A percentile compares a stretch with the other conserved stretches of the same genome.
Evolutionary conservation across 2,329 filamentous ascomycete species (phyloP).

Genomic region (Eutypa lata): DNA sequence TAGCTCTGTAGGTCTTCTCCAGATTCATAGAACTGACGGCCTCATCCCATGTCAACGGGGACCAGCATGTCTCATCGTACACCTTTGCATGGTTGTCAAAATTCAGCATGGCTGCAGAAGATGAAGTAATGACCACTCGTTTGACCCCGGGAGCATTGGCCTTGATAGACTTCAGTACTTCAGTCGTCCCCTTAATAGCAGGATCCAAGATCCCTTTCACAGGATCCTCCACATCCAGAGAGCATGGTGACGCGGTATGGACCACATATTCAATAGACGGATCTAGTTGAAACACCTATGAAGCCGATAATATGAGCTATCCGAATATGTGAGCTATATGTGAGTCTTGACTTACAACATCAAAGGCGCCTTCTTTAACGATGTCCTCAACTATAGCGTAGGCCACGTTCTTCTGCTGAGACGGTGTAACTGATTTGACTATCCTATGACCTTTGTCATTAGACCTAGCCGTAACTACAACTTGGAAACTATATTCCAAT

Average conservation of each 20-base stretch:
- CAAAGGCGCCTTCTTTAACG: conserved; percentile 66
- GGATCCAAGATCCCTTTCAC: conserved; percentile 50
- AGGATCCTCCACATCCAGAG: conserved; percentile 57
- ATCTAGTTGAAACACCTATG: conserved; percentile 34
- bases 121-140: conserved; percentile 56
- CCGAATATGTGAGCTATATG: not conserved
- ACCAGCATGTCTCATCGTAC: conserved; percentile 40
- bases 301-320: not conserved
- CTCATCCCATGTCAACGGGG: conserved; percentile 33
- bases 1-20: conserved; percentile 30
- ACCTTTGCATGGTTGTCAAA: conserved; percentile 32
- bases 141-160: conserved; percentile 50
- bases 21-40: conserved; percentile 29
- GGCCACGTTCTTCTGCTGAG: conserved; percentile 38
- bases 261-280: conserved; percentile 68
- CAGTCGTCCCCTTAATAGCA: conserved; percentile 50
- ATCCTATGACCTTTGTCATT: conserved; percentile 46
- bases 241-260: conserved; percentile 73
- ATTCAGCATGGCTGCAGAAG: conserved; percentile 42
- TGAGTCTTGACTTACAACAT: conserved; percentile 37
- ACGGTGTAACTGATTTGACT: conserved; percentile 35
- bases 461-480: conserved; percentile 45
- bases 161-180: conserved; percentile 47
- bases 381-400: conserved; percentile 68
- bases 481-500: conserved; percentile 31